Base-by-base conservation (phyloP, 495 filamentous ascomycete species). In the Xylaria telfairii region DNA sequence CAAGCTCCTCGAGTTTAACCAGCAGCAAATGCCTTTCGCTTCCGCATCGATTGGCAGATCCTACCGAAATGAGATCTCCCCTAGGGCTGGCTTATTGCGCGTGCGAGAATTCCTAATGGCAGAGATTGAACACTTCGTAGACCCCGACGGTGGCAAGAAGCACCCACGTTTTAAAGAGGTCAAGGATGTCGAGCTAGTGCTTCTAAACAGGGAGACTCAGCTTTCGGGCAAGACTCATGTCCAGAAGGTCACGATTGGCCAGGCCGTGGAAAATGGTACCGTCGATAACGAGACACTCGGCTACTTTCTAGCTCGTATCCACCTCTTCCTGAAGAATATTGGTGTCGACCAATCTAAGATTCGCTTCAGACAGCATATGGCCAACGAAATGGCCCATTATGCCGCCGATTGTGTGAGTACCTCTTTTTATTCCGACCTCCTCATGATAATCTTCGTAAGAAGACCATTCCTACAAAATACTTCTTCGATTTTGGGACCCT, bases 101-200 rank as follows among this genome's bases (percentile, higher is more conserved):
- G 92, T 94, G 12, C 88, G 92, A 44, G 92, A 94, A 76, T 94
- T 93, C 81, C 79, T 93, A 68, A 93, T 94, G 92, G 92, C 91
- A 6, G 92, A 94, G 80, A 92, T 94, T 71, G 92, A 94, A 79
- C 91, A 93, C 75, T 94, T 88, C 73, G 92, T 94, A 68, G 92
- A 94, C 72, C 92, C 92, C 24, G 77, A 89, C 59, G 84, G 85
- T 67, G 85, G 90, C 76, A 94, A 93, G 84, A 90, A 89, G 77
- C 92, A 94, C 77, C 78, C 83, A 47, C 89, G 90, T 6, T 94
- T 94, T 78, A 72, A 84, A 34, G 89, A 92, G 63, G 87, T 94
- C 39, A 86, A 87, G 64, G 81, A 92, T 61, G 79, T 92, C 49
- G 86, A 90, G 79, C 83, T 91, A 49, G 80, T 81, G n/a, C 82